Evolutionary conservation across 2,329 filamentous ascomycete species (phyloP), one percentile per base, ranked within the genome.

Genomic region (Graphilbum sp.): DNA sequence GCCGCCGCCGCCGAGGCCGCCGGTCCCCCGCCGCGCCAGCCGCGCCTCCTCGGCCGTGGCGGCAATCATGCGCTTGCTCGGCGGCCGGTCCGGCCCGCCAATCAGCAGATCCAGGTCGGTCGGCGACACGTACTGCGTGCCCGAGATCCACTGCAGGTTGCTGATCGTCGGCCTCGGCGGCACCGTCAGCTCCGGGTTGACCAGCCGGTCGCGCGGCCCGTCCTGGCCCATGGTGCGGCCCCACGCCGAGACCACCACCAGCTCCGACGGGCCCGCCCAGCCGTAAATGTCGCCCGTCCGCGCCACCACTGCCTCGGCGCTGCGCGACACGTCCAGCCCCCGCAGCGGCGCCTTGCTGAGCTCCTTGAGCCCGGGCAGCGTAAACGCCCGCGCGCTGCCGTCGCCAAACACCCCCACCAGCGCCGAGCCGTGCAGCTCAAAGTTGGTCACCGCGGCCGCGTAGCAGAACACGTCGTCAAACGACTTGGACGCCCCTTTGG

Each of bases 91-190:
- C 2, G 86, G 78, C 0, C 88, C 88, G 36, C 88, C 85, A 42
- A 98, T 90, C 2, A 98, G 64, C 2, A 94, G 60, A 51, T 96
- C 90, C 51, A 98, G 75, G 50, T 98, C 90, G 2, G 77, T 67
- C 0, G 84, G 79, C 2, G 84, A 85, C 34, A 98, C 71, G 49
- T 92, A 81, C 56, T 95, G 88, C 1, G 88, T 96, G 4, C 90
- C 90, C 0, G 86, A 81, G 37, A 98, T 85, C 90, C 90, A 98
- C 58, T 96, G 86, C 29, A 98, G 59, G 50, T 92, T 94, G 17
- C 83, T 92, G 43, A 98, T 98, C 0, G 86, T 94, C 1, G 90
- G 90, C 2, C 90, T 75, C 12, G 84, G 69, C 2, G 87, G 88
- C 18, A 81, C 69, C 15, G 70, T 53, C 1, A 83, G 69, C 41